phyloP scores from a whole-genome alignment of 2,329 filamentous ascomycete species.

The Botryotinia calthae region DNA sequence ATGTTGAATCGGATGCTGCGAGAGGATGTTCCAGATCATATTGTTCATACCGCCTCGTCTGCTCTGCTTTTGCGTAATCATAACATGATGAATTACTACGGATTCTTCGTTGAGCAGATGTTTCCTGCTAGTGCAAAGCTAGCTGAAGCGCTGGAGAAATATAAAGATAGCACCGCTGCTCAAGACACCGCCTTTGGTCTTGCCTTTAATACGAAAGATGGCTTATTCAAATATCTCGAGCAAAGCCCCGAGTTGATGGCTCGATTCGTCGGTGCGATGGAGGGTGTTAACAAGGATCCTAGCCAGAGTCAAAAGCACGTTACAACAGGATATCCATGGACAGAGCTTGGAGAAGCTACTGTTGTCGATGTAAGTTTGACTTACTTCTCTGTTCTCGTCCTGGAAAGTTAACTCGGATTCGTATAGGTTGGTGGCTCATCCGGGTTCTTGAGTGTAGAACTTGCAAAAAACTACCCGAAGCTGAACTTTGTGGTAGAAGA shows the following conservation, averaged over 20 bases:
- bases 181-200: slow-evolving; percentile 6
- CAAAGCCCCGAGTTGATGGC: background rate
- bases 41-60: slow-evolving; percentile 9
- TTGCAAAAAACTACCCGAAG: slow-evolving; percentile 28
- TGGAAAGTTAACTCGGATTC: background rate
- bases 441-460: slow-evolving; percentile 29
- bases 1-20: background rate
- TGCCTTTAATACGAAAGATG: slow-evolving; percentile 9
- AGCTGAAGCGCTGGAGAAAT: slow-evolving; percentile 1
- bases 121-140: slow-evolving; percentile 14
- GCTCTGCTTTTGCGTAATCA: background rate
- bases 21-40: slow-evolving; percentile 4
- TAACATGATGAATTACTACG: slow-evolving; percentile 6
- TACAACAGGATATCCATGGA: slow-evolving; percentile 29
- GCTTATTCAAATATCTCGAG: slow-evolving; percentile 8
- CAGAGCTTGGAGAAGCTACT: slow-evolving; percentile 28
- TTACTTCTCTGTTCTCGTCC: background rate
- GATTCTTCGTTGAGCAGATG: slow-evolving; percentile 4
- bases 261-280: slow-evolving; percentile 14
- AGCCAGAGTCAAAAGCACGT: slow-evolving; percentile 13
- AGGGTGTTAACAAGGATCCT: slow-evolving; percentile 15
- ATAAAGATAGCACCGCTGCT: background rate
- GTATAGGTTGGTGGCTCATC: slow-evolving; percentile 32
- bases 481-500: slow-evolving; percentile 32
- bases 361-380: slow-evolving; percentile 31